Base-by-base conservation (phyloP, 78 protist species). In the Planoprotostelium fungivorum region DNA sequence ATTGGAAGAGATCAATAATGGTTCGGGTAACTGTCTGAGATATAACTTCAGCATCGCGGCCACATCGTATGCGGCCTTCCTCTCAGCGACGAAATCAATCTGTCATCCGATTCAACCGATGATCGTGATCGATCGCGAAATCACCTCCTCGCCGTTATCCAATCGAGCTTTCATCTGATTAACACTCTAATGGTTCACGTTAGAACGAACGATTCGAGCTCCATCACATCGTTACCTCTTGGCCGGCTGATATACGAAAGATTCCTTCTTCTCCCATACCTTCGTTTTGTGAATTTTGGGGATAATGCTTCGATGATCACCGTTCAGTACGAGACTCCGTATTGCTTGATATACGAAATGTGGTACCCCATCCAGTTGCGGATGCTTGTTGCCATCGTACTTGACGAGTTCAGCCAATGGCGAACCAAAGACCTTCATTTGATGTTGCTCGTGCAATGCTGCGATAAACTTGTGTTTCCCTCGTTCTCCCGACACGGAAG, bases 201-300 rank as follows among this genome's bases (percentile, higher is more conserved):
- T 5, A 5, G 31, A 51, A 16, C 16, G 73, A 5, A 51, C 16
- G 5, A 25, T 51, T 5, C 16, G 16, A 51, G 31, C 16, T 16
- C 73, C 73, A n/a, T n/a, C n/a, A n/a, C n/a, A n/a, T n/a, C n/a
- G n/a, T n/a, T 51, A 51, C 73, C 73, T 51, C 73, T 51, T 51
- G 5, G 16, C 31, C 5, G 5, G 31, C 73, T 51, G 73, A 51
- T 25, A 51, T 51, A 25, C 73, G 5, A 51, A 51, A 51, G 73
- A 51, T 51, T 5, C 73, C 73, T 51, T 51, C 73, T 51, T 51
- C 73, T 5, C 73, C 73, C 73, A 51, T 51, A 25, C 73, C 73
- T 51, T 51, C 73, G 16, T 51, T 16, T 25, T 51, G 31, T 25
- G 73, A 51, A 51, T 51, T 16, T 25, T 25, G 5, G 73, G 16